Evolutionary conservation across 2,329 filamentous ascomycete genomes (phyloP).

Genomic region (Curvularia lunata): DNA sequence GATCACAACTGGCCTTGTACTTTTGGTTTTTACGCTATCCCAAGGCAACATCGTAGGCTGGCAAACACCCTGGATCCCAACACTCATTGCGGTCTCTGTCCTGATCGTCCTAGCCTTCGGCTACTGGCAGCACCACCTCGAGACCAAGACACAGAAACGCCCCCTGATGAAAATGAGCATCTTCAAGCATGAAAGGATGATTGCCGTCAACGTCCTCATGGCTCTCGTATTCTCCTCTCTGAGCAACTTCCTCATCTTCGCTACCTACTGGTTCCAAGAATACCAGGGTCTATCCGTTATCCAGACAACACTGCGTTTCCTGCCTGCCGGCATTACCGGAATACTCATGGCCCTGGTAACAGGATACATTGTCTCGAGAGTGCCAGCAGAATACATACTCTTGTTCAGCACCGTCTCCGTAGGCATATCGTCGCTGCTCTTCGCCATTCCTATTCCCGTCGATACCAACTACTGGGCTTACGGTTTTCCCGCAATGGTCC

Average conservation of each 20-base stretch:
- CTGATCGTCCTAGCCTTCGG: slow-evolving; percentile 64
- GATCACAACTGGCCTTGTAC: slow-evolving; percentile 67
- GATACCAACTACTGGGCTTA: slow-evolving; percentile 71
- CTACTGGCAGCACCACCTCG: slow-evolving; percentile 67
- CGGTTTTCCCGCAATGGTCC: slow-evolving; percentile 69
- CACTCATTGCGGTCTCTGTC: slow-evolving; percentile 64
- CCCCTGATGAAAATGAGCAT: slow-evolving; percentile 72
- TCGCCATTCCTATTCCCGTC: slow-evolving; percentile 67
- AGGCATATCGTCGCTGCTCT: slow-evolving; percentile 64
- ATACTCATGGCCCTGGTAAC: slow-evolving; percentile 63
- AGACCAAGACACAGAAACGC: slow-evolving; percentile 56
- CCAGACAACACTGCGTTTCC: slow-evolving; percentile 57
- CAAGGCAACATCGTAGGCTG: slow-evolving; percentile 74
- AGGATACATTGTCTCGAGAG: slow-evolving; percentile 49
- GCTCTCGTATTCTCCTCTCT: not conserved
- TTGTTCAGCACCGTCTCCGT: slow-evolving; percentile 64
- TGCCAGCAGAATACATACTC: slow-evolving; percentile 65
- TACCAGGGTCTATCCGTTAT: not conserved
- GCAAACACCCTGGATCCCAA: slow-evolving; percentile 66
- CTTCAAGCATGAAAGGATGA: slow-evolving; percentile 65
- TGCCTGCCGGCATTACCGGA: slow-evolving; percentile 69
- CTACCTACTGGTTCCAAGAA: not conserved
- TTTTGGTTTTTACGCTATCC: slow-evolving; percentile 70
- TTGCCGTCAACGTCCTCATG: not conserved
- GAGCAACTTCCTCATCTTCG: not conserved